Evolutionary conservation across 2,329 filamentous ascomycete species (phyloP).

Genomic region (Cladosporium sphaerospermum): DNA sequence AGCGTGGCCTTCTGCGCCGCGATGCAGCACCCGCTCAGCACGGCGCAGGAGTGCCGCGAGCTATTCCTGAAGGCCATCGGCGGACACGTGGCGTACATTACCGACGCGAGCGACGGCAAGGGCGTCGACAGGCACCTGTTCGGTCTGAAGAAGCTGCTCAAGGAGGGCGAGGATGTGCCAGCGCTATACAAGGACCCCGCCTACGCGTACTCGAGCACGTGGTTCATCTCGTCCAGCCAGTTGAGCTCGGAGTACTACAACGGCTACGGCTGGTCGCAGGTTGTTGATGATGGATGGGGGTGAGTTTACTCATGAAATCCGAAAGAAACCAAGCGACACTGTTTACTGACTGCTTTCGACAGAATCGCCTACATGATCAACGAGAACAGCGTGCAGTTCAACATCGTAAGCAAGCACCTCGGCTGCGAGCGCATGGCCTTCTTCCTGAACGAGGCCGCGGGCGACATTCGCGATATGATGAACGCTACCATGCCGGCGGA

Average conservation of each 20-base stretch:
- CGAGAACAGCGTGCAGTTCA: conserved; percentile 98
- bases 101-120: conserved; percentile 80
- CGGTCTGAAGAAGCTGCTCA: conserved; percentile 84
- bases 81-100: conserved; percentile 84
- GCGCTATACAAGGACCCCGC: conserved; percentile 82
- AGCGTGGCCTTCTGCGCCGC: conserved; percentile 83
- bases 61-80: conserved; percentile 77
- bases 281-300: conserved; percentile 90
- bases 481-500: conserved; percentile 65
- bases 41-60: conserved; percentile 60
- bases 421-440: conserved; percentile 91
- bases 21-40: conserved; percentile 64
- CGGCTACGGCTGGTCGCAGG: conserved; percentile 97
- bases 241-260: conserved; percentile 97
- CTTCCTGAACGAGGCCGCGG: conserved; percentile 89
- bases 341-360: conserved; percentile 19
- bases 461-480: conserved; percentile 82
- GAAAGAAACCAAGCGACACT: neutral
- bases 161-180: conserved; percentile 73
- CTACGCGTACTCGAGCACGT: conserved; percentile 74
- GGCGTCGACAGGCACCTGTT: conserved; percentile 97
- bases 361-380: conserved; percentile 98
- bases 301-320: conserved; percentile 20
- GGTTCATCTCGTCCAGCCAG: conserved; percentile 86
- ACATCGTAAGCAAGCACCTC: conserved; percentile 88